Percentiles rank a stretch among this genome's conserved stretches.
phyloP scores from a whole-genome alignment of 805 yeast species.

The Pichia membranifaciens region DNA sequence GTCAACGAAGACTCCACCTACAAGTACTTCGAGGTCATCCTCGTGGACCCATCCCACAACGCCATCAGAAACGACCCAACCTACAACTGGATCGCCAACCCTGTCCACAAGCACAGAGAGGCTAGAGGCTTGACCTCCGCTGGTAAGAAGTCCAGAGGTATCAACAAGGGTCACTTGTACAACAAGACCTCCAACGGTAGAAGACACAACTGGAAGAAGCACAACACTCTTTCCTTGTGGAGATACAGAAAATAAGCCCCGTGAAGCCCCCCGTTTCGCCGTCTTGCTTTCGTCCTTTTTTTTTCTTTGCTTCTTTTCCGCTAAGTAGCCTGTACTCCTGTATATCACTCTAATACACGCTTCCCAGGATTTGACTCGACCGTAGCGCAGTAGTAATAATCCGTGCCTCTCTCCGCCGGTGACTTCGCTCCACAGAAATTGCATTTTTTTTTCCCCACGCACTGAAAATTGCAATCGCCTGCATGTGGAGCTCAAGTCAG shows the following conservation, averaged over 20 bases:
- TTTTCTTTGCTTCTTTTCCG: neutral
- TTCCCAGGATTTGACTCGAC: no score
- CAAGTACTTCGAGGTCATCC: constrained; percentile 98
- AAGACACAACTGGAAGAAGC: constrained; percentile 99
- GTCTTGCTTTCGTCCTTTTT: neutral
- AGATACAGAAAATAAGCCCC: constrained; percentile 83
- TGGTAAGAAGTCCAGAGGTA: constrained; percentile 99
- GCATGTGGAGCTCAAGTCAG: no score
- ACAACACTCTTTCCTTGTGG: constrained; percentile 98
- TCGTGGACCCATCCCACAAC: constrained; percentile 96
- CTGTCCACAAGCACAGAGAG: constrained; percentile 99
- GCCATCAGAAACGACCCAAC: constrained; percentile 98
- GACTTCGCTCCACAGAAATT: no score
- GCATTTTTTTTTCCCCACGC: no score
- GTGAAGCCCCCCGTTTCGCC: neutral
- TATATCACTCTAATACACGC: neutral
- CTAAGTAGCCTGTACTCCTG: neutral
- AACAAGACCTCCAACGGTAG: constrained; percentile 98
- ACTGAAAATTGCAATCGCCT: no score
- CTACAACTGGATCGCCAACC: constrained; percentile 99
- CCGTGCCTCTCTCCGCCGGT: no score
- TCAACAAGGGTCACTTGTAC: constrained; percentile 99
- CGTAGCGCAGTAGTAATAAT: no score
- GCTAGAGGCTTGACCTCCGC: constrained; percentile 97
- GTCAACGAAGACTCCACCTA: constrained; percentile 98